Base-by-base conservation (phyloP, 148 eudicot genomes). In the Oxyria digyna region DNA sequence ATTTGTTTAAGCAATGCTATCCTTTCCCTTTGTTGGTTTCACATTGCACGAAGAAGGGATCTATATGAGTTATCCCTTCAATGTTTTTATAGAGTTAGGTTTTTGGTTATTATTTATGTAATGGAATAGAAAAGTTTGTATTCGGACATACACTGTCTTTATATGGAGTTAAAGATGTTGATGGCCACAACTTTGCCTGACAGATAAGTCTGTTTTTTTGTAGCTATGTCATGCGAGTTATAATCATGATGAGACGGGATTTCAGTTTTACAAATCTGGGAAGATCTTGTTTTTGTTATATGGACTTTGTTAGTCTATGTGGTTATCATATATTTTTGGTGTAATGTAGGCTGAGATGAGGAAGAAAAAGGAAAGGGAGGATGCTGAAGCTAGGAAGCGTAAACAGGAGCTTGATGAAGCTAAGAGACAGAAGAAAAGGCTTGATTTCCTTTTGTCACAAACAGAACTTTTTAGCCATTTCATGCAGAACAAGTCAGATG, bases 401-500 rank as follows among this genome's bases (percentile, higher is more conserved):
- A 89, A 90, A 75, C 97, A 91, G 67, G 98, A 94, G 81, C 89
- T 84, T 72, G 92, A 91, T 74, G 98, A 94, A 81, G 92, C 96
- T 46, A 88, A 80, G 78, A 84, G 98, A 75, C 97, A 90, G 69
- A 88, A 94, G 77, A 95, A 94, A 76, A 85, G 98, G 83, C 96
- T 94, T 72, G 94, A 94, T 76, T 94, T 94, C 75, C 83, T 94
- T 67, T 66, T 94, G 80, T 90, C 98, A 59, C 98, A 94, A 78
- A 94, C 98, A 55, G 98, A 94, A 82, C 90, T 94, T 67, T 94
- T 83, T 71, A 91, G 98, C 74, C 98, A 94, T 75, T 94, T 94
- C 78, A 94, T 94, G 98, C 96, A 91, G 74, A 94, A 94, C 74
- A 94, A 90, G 82, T 54, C 91, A 59, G 72, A 81, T 72, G 74